phyloP scores from a whole-genome alignment of 441 rosid species.

The Theobroma grandiflorum region DNA sequence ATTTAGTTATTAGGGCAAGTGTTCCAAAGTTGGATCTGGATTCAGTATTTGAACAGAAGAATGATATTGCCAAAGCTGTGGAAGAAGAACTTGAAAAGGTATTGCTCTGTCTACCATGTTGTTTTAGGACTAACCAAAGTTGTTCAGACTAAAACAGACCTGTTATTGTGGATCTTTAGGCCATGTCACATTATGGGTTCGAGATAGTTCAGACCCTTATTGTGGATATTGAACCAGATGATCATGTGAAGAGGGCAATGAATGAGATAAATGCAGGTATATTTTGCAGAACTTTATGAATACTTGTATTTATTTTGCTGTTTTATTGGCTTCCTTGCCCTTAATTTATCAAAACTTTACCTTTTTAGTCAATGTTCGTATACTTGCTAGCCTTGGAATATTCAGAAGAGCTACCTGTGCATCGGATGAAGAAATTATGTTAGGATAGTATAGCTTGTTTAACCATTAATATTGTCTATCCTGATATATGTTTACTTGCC shows the following conservation, averaged over 20 bases:
- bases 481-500: background rate
- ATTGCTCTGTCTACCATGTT: background rate
- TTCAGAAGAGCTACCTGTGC: background rate
- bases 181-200: conserved; percentile 53
- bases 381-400: background rate
- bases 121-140: background rate
- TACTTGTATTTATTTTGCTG: background rate
- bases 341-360: background rate
- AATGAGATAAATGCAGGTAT: conserved; percentile 54
- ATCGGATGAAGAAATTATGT: background rate
- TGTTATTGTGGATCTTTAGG: conserved; percentile 34
- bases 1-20: conserved; percentile 64
- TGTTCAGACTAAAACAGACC: background rate
- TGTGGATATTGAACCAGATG: conserved; percentile 55
- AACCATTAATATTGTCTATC: background rate
- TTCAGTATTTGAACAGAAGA: conserved; percentile 71
- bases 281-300: background rate
- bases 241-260: conserved; percentile 54
- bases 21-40: conserved; percentile 70
- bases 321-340: background rate
- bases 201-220: conserved; percentile 63
- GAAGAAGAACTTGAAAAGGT: conserved; percentile 73
- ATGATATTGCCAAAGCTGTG: conserved; percentile 67
- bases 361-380: background rate
- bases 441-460: background rate